Conservation (phyloP, 1,139 yeast species). For the Sugiyamaella castrensis region DNA sequence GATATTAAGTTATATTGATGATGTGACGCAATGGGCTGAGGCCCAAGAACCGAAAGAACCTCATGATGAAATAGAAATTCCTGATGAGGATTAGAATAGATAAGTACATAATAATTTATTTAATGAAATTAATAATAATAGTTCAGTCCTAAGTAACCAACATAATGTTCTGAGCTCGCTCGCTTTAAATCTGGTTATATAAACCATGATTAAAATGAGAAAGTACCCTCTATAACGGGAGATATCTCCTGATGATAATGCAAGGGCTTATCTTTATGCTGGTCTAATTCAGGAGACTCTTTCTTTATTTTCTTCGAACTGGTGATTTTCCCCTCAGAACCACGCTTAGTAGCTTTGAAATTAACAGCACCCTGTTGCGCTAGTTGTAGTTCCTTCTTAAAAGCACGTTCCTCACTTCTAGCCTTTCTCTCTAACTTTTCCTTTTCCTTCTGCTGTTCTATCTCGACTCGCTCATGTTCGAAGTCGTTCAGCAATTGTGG, state of each 20-base stretch:
- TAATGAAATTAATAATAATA: not conserved
- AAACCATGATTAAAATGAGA: no score
- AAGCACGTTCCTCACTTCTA: constrained; percentile 13
- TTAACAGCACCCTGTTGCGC: constrained; percentile 14
- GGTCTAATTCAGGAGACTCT: not conserved
- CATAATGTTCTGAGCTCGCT: no score
- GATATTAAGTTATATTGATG: constrained; percentile 89
- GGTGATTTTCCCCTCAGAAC: not conserved
- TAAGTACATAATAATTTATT: constrained; percentile 5
- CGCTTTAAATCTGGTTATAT: no score
- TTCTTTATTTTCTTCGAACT: constrained; percentile 3
- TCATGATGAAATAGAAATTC: constrained; percentile 64
- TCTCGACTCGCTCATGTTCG: constrained; percentile 26
- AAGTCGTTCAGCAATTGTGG: constrained; percentile 40
- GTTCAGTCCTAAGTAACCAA: no score
- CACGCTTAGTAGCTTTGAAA: constrained; percentile 15
- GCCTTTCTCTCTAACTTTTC: constrained; percentile 19
- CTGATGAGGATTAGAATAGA: constrained; percentile 41
- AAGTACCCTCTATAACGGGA: no score
- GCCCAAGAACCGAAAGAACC: constrained; percentile 97
- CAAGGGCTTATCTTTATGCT: no score
- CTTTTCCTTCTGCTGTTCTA: constrained; percentile 14
- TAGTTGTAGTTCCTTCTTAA: constrained; percentile 1
- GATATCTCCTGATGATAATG: no score
- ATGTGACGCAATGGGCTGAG: constrained; percentile 97